These are phyloP conservation scores for Penicillium sp. DNA, from an alignment of 2,329 filamentous ascomycete species.

Conservation along the genomic window DNA sequence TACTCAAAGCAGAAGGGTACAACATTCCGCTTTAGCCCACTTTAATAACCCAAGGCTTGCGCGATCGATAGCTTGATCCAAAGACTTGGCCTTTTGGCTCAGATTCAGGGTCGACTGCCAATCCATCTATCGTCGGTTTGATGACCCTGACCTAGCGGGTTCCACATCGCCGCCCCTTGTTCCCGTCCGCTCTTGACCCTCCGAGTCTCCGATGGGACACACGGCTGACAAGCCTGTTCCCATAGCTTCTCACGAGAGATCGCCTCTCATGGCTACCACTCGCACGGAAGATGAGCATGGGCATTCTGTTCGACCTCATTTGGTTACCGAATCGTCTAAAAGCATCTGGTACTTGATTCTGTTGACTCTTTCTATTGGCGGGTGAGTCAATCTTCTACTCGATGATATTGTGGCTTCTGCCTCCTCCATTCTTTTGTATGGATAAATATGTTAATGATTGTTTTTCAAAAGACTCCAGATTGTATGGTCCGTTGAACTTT, in stretches of 20 bases:
- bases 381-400: conserved; percentile 43
- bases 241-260: conserved; percentile 23
- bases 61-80: too few relatives aligned
- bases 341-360: conserved; percentile 83
- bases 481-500: conserved; percentile 93
- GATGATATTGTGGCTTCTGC: neutral
- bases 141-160: neutral
- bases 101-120: neutral
- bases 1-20: neutral
- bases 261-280: conserved; percentile 32
- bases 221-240: neutral
- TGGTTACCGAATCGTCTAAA: conserved; percentile 62
- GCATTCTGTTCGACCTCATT: conserved; percentile 28
- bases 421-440: neutral
- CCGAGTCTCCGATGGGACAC: neutral
- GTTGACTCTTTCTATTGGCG: conserved; percentile 82
- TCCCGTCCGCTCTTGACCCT: neutral
- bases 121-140: neutral
- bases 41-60: too few relatives aligned
- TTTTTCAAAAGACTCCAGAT: conserved; percentile 69
- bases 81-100: too few relatives aligned
- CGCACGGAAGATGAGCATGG: neutral
- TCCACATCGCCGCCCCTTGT: neutral
- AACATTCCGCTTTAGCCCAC: too few relatives aligned
- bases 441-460: conserved; percentile 11